Evolutionary conservation across 1,139 yeast species (phyloP), one percentile per base, ranked within the genome.

Genomic region (Candida sanyaensis): DNA sequence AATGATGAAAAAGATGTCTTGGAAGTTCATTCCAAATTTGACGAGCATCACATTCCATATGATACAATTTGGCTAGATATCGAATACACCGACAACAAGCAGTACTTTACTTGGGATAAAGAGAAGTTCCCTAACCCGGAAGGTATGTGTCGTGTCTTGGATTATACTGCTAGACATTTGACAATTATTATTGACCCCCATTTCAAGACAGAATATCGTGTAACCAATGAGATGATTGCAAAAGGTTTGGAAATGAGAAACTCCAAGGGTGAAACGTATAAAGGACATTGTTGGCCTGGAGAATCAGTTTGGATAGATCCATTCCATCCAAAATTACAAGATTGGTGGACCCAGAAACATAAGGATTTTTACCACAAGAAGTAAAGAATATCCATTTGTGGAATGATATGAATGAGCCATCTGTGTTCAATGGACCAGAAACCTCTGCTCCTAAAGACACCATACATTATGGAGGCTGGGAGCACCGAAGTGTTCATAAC

Each of bases 361-460:
- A 63, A 69, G 47, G 55, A 57, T 4, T 80, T 50, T 74, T 84
- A 54, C 70, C 76, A 32, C 73, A 83, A 4, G 95, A 93, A 60
- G 64, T 90, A 46, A 73, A 83, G 6, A 93, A 93, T 60, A 64
- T 91, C 46, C 87, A 86, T 59, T 71, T 95, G 29, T 93, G 99
- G 99, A 95, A 93, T 65, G 99, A 95, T 65, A 93, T 93, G 99
- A 90, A 88, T 66, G 99, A 93, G 66, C 98, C 98, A 0, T 89
- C 97, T 0, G 87, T 93, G 3, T 95, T 93, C 64, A 82, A 86
- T 58, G 99, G 98, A 0, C 96, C 98, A 1, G 99, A 93, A 64
- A 90, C 97, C 0, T 73, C 96, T 0, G 83, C 93, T 38, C 96
- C 95, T 39, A 87, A 86, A 59, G 96, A 91, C 64, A 71, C 80